Conservation (phyloP, 805 yeast species). For the Suhomyces tanzawaensis region DNA sequence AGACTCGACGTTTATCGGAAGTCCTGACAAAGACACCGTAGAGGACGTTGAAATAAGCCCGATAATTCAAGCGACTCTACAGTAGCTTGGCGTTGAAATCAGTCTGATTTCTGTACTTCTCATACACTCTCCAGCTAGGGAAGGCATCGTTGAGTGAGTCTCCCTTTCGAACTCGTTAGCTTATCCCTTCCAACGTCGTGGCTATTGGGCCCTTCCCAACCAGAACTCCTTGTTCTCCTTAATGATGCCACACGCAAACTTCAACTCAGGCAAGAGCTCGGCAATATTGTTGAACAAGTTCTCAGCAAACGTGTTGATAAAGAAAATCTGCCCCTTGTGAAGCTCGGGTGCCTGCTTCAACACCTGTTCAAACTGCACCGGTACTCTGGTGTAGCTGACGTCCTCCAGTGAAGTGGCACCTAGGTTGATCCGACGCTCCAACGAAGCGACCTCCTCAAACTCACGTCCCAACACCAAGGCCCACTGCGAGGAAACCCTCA, state of each 20-base stretch:
- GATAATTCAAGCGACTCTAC: no score
- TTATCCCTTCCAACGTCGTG: no score
- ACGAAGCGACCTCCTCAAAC: conserved; percentile 60
- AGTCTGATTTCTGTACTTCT: no score
- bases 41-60: no score
- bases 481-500: conserved; percentile 79
- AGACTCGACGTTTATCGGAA: no score
- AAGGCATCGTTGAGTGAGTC: no score
- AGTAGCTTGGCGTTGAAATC: no score
- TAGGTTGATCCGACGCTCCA: conserved; percentile 39
- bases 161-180: no score
- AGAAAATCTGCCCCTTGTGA: conserved; percentile 75
- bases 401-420: conserved; percentile 5
- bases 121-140: no score
- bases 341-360: conserved; percentile 48
- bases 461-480: conserved; percentile 77
- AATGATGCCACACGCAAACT: conserved; percentile 55
- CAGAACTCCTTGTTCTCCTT: conserved; percentile 56
- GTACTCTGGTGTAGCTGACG: conserved; percentile 34
- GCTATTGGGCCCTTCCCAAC: conserved; percentile 22
- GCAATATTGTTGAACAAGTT: conserved; percentile 69
- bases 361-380: conserved; percentile 41
- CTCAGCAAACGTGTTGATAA: conserved; percentile 77
- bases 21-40: no score
- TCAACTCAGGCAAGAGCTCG: conserved; percentile 57